Conservation (phyloP, 176 grass and related monocot genomes). For the Carex pumila region DNA sequence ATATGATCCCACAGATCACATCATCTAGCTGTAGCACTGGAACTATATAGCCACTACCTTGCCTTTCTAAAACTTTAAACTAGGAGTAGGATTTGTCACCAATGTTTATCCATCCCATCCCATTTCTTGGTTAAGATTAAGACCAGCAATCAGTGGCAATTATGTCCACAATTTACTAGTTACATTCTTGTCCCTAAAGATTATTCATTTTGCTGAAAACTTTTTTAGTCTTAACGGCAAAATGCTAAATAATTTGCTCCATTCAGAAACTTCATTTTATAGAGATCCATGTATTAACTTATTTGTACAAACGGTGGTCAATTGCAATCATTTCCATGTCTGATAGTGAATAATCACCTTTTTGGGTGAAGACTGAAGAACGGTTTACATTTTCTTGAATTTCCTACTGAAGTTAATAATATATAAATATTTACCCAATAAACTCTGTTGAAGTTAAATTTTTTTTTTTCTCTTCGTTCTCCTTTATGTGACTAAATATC, state of each 20-base stretch:
- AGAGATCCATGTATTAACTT: neutral
- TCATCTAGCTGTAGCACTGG: slow-evolving; percentile 3
- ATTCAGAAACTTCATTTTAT: neutral
- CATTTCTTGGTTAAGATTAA: neutral
- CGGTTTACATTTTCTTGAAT: neutral
- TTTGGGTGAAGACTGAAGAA: neutral
- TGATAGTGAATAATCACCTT: neutral
- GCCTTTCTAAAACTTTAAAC: neutral
- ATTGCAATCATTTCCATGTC: neutral
- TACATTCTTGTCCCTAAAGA: neutral
- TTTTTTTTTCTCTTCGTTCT: neutral
- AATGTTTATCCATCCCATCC: neutral
- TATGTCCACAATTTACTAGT: neutral
- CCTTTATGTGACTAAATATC: neutral
- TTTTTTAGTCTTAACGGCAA: neutral
- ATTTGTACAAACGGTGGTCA: neutral
- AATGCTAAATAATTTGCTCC: neutral
- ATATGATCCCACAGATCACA: slow-evolving; percentile 4
- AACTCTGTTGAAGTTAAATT: too few relatives aligned
- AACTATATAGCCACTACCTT: neutral
- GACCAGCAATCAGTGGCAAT: neutral
- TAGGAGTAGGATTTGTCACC: neutral
- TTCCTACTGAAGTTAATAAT: neutral
- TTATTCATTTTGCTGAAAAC: neutral
- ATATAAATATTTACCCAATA: too few relatives aligned